Evolutionary conservation across 83 land plant species (phyloP).

Genomic region (Picea abies): DNA sequence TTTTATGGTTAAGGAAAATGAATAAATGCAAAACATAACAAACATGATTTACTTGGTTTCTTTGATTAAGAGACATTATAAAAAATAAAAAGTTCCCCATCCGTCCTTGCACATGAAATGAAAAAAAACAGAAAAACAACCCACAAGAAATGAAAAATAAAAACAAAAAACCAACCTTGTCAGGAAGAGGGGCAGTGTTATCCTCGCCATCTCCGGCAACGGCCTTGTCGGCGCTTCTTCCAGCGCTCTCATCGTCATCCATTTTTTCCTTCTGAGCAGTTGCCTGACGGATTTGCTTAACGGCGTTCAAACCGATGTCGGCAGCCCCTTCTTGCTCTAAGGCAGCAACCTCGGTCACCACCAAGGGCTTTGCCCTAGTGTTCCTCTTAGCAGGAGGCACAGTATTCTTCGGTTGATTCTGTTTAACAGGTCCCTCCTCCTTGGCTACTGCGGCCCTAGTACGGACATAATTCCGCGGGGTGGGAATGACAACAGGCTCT

Average conservation of each 20-base stretch:
- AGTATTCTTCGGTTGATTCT: not conserved
- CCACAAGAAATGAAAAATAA: not conserved
- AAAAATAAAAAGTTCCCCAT: not conserved
- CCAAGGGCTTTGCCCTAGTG: not conserved
- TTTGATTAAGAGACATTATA: not conserved
- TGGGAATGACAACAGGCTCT: slow-evolving; percentile 3
- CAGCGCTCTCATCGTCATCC: slow-evolving; percentile 48
- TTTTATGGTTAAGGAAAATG: too few species aligned
- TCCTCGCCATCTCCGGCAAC: slow-evolving; percentile 45
- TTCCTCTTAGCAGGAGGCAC: not conserved
- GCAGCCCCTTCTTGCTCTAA: not conserved
- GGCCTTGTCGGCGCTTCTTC: slow-evolving; percentile 36
- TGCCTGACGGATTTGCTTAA: not conserved
- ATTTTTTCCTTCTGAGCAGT: slow-evolving; percentile 15
- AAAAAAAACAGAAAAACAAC: not conserved
- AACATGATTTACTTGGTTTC: not conserved
- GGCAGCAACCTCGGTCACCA: not conserved
- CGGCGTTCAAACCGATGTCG: slow-evolving; percentile 3
- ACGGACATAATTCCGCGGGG: slow-evolving; percentile 6
- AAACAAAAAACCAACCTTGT: slow-evolving; percentile 17
- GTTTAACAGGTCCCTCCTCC: not conserved
- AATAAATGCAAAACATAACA: not conserved
- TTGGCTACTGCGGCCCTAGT: slow-evolving; percentile 13
- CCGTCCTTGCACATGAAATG: not conserved
- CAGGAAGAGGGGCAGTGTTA: slow-evolving; percentile 50